These are phyloP conservation scores for Albizia julibrissin DNA, from an alignment of 306 rosid species.

Conservation along the genomic window DNA sequence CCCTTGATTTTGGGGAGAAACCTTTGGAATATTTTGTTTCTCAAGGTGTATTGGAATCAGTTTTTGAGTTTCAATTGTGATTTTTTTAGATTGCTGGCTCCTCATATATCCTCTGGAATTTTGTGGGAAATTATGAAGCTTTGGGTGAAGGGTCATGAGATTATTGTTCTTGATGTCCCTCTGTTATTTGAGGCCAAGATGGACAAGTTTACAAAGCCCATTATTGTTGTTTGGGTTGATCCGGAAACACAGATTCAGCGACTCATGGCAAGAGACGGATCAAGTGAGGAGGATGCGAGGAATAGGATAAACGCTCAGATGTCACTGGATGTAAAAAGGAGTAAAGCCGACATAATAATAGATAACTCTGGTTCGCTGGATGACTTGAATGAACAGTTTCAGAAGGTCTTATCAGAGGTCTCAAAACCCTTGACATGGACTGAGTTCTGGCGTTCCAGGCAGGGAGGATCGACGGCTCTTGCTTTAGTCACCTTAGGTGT, in stretches of 20 bases:
- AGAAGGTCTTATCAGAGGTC: slow-evolving; percentile 54
- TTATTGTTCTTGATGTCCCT: slow-evolving; percentile 86
- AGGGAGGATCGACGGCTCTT: slow-evolving; percentile 56
- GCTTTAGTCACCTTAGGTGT: slow-evolving; percentile 50
- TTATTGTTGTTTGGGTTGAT: slow-evolving; percentile 85
- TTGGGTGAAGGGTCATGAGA: slow-evolving; percentile 76
- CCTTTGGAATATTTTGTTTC: neutral
- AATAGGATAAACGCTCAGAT: slow-evolving; percentile 75
- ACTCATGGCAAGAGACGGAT: slow-evolving; percentile 64
- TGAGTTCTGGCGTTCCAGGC: slow-evolving; percentile 70
- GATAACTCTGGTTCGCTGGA: slow-evolving; percentile 78
- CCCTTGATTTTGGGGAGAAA: neutral
- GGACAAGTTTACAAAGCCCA: slow-evolving; percentile 83
- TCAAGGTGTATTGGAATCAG: slow-evolving; percentile 7
- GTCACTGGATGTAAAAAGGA: slow-evolving; percentile 66
- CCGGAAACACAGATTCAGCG: slow-evolving; percentile 72
- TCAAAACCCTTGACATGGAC: slow-evolving; percentile 73
- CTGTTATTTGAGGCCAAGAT: slow-evolving; percentile 82
- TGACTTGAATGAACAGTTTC: slow-evolving; percentile 63
- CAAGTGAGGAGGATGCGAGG: slow-evolving; percentile 63
- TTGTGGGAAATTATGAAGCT: slow-evolving; percentile 69
- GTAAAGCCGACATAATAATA: slow-evolving; percentile 67
- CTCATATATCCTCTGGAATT: slow-evolving; percentile 79
- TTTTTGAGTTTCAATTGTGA: slow-evolving; percentile 26
- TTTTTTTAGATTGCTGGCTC: slow-evolving; percentile 70